Conservation (phyloP, 2,329 filamentous ascomycete genomes). For the Trichoderma arundinaceum region DNA sequence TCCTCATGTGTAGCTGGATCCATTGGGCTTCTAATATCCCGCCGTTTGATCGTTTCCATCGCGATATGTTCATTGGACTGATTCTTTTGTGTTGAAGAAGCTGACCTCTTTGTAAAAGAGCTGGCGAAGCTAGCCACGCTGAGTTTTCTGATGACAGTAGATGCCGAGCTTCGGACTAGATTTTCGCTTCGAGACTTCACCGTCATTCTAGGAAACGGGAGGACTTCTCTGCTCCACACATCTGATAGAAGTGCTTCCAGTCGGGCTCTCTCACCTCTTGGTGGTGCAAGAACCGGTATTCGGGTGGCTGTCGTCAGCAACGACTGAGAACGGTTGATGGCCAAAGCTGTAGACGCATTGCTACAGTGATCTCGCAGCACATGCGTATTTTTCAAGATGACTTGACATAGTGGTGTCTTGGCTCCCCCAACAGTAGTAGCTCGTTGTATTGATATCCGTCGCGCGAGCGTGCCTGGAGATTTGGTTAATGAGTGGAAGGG, state of each 20-base stretch:
- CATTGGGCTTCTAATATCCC: constrained; percentile 14
- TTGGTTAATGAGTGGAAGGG: background rate
- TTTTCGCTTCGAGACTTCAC: constrained; percentile 69
- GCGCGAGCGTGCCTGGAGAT: constrained; percentile 61
- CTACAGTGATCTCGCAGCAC: constrained; percentile 62
- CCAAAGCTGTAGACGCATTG: constrained; percentile 50
- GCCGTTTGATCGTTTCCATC: constrained; percentile 19
- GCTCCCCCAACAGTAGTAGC: constrained; percentile 75
- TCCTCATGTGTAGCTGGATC: background rate
- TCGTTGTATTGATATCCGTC: constrained; percentile 78
- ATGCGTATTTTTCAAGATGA: constrained; percentile 87
- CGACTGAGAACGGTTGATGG: constrained; percentile 79
- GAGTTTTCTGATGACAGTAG: constrained; percentile 85
- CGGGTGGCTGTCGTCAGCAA: constrained; percentile 70
- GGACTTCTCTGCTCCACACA: constrained; percentile 79
- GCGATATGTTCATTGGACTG: constrained; percentile 25
- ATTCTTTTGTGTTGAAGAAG: constrained; percentile 51
- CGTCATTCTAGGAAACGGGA: constrained; percentile 85
- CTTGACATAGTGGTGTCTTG: constrained; percentile 71
- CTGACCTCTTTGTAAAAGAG: constrained; percentile 75
- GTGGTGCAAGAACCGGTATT: constrained; percentile 73
- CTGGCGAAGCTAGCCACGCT: constrained; percentile 80
- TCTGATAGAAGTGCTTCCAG: constrained; percentile 76
- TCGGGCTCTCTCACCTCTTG: constrained; percentile 75
- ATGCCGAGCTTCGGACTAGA: constrained; percentile 77